phyloP scores from a whole-genome alignment of 106 monocot species.

The Apostasia ramifera region DNA sequence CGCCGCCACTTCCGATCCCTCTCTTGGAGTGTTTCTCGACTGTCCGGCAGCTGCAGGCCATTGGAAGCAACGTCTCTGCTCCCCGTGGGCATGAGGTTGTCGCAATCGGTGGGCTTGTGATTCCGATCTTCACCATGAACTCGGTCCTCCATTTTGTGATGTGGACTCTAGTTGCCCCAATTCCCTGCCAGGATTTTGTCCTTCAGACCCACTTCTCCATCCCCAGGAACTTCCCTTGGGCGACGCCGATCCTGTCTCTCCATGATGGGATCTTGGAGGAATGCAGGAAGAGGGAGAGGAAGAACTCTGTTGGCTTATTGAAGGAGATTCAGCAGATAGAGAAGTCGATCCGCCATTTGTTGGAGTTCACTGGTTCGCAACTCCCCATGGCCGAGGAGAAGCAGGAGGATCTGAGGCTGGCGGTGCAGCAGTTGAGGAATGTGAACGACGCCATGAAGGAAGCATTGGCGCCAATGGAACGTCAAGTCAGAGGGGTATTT shows the following conservation, averaged over 20 bases:
- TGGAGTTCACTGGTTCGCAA: constrained; percentile 24
- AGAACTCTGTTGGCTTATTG: constrained; percentile 38
- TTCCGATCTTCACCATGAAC: constrained; percentile 40
- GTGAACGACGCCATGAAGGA: no score
- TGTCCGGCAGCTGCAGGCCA: constrained; percentile 44
- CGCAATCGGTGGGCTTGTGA: constrained; percentile 26
- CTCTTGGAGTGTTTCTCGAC: constrained; percentile 56
- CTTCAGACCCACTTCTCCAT: constrained; percentile 34
- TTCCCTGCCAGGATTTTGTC: constrained; percentile 55
- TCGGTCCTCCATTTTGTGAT: constrained; percentile 35
- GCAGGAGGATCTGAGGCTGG: no score
- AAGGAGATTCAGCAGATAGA: constrained; percentile 58
- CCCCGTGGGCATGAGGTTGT: constrained; percentile 30
- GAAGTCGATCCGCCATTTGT: constrained; percentile 26
- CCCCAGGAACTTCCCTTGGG: constrained; percentile 49
- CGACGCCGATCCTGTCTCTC: constrained; percentile 20
- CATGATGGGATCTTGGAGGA: constrained; percentile 58
- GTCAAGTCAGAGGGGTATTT: no score
- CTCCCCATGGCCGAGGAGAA: no score
- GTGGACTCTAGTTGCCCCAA: constrained; percentile 42
- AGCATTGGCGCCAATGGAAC: no score
- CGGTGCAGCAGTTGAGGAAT: no score
- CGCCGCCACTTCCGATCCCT: constrained; percentile 27
- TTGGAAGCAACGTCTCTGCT: constrained; percentile 31
- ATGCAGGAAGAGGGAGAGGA: constrained; percentile 57